phyloP scores from a whole-genome alignment of 1,139 yeast genomes.

The Kodamaea sp. region DNA sequence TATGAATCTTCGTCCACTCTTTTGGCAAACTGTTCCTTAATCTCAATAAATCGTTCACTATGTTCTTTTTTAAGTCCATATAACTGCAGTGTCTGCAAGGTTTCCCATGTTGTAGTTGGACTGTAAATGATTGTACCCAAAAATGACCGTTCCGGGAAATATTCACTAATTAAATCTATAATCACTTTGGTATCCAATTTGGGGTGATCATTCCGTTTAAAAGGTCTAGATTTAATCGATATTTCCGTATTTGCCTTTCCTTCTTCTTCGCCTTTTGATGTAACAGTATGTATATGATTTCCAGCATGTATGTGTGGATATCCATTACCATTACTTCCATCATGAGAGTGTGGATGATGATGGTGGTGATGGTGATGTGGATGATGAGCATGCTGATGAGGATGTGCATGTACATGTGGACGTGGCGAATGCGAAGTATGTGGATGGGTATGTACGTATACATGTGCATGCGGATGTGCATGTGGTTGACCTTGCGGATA shows the following conservation, averaged over 20 bases:
- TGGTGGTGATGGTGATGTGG: slow-evolving; percentile 26
- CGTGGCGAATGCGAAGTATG: not conserved
- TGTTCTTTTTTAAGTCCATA: slow-evolving; percentile 38
- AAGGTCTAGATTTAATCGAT: slow-evolving; percentile 4
- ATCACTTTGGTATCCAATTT: slow-evolving; percentile 44
- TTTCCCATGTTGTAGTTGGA: slow-evolving; percentile 50
- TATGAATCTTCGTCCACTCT: slow-evolving; percentile 19
- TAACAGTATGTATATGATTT: slow-evolving; percentile 3
- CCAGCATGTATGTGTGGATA: slow-evolving; percentile 8
- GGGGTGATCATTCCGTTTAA: slow-evolving; percentile 5
- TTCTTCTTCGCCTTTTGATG: slow-evolving; percentile 2
- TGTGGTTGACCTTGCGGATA: slow-evolving; percentile 9
- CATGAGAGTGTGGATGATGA: slow-evolving; percentile 11
- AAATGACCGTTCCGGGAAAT: slow-evolving; percentile 46
- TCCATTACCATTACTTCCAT: slow-evolving; percentile 2
- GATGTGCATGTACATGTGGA: slow-evolving; percentile 4
- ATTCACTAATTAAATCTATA: slow-evolving; percentile 39
- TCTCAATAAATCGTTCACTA: slow-evolving; percentile 27
- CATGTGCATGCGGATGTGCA: not conserved
- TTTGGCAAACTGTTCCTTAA: slow-evolving; percentile 25
- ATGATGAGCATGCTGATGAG: slow-evolving; percentile 14
- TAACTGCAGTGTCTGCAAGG: slow-evolving; percentile 35
- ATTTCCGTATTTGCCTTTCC: slow-evolving; percentile 4
- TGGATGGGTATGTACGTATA: not conserved
- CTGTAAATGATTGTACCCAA: slow-evolving; percentile 63